A percentile compares a stretch with the other conserved stretches of the same genome.
Evolutionary conservation across 805 yeast species (phyloP).

Genomic region (Metschnikowia borealis): DNA sequence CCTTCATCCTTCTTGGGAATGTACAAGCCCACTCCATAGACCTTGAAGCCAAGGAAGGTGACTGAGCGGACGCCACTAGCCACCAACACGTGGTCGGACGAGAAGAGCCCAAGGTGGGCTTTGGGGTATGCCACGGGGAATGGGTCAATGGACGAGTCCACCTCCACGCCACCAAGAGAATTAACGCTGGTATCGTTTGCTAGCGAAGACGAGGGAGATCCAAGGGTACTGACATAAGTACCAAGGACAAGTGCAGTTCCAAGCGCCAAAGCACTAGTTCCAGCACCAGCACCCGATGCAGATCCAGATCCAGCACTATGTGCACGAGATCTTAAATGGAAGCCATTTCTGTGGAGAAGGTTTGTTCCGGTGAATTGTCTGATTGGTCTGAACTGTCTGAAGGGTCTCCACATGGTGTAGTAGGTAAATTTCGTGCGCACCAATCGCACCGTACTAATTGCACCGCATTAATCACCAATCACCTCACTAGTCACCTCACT

Average conservation of each 20-base stretch:
- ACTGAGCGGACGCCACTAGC: constrained; percentile 85
- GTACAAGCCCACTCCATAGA: constrained; percentile 84
- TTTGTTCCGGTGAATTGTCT: no score
- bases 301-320: no score
- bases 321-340: not conserved
- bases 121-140: constrained; percentile 30
- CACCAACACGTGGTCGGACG: constrained; percentile 48
- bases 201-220: not conserved
- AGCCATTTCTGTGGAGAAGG: no score
- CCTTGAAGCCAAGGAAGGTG: constrained; percentile 76
- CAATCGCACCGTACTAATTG: no score
- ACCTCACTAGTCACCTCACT: no score
- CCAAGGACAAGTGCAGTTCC: constrained; percentile 11
- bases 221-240: no score
- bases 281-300: no score
- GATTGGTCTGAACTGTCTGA: no score
- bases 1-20: constrained; percentile 55
- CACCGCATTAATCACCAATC: no score
- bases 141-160: constrained; percentile 50
- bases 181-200: constrained; percentile 22
- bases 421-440: no score
- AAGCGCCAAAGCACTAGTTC: constrained; percentile 10
- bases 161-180: constrained; percentile 28
- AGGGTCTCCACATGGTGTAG: no score
- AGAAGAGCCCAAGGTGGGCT: constrained; percentile 16